phyloP scores from a whole-genome alignment of 1,139 yeast genomes.

The Yamadazyma jaroonii region DNA sequence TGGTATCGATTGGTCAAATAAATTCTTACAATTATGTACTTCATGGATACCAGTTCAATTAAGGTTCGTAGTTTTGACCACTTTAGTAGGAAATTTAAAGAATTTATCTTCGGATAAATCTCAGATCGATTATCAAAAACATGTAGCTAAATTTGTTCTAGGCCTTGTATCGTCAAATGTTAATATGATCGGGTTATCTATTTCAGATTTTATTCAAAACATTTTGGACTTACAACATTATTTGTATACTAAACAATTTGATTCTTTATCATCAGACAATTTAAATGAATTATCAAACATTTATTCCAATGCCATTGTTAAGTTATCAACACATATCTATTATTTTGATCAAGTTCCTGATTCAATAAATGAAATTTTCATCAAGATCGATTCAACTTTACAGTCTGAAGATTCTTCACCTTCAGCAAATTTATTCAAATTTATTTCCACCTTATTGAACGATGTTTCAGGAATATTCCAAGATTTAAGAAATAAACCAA shows the following conservation, averaged over 20 bases:
- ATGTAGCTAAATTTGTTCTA: constrained; percentile 53
- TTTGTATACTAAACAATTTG: constrained; percentile 28
- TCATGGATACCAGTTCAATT: constrained; percentile 87
- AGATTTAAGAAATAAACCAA: constrained; percentile 24
- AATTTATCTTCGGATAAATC: constrained; percentile 19
- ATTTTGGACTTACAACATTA: constrained; percentile 58
- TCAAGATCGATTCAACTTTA: constrained; percentile 35
- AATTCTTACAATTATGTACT: constrained; percentile 62
- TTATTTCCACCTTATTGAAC: constrained; percentile 30
- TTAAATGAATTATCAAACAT: constrained; percentile 25
- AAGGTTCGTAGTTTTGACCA: constrained; percentile 63
- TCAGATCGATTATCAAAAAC: constrained; percentile 40
- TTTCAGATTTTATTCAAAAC: constrained; percentile 73
- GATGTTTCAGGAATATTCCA: constrained; percentile 33
- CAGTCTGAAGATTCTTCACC: constrained; percentile 10
- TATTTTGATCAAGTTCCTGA: constrained; percentile 82
- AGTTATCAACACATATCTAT: constrained; percentile 68
- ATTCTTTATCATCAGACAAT: constrained; percentile 17
- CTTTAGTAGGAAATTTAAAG: constrained; percentile 35
- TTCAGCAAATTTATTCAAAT: constrained; percentile 15
- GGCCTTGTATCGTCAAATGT: constrained; percentile 75
- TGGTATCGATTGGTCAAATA: constrained; percentile 46
- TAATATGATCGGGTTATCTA: constrained; percentile 84
- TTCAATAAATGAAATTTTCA: constrained; percentile 56
- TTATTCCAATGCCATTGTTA: constrained; percentile 51